Evolutionary conservation across 1,284 basidiomycete genomes (phyloP), one percentile per base, ranked within the genome.

Genomic region (Agroathelia rolfsii): DNA sequence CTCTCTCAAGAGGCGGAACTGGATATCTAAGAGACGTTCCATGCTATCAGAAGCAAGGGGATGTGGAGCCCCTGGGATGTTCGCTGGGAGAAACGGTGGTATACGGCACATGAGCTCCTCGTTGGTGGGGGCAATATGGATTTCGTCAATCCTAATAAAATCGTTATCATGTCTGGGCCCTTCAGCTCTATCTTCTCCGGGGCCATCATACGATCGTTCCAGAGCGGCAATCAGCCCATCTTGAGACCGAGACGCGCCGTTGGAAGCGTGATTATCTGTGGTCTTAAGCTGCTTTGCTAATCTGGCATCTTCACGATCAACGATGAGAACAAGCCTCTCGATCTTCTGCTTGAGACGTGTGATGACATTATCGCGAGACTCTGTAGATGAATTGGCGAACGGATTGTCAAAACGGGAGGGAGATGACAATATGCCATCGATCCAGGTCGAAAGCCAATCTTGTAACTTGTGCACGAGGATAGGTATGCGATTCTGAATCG

Each of bases 81-180:
- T 76, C 2, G 61, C 64, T 0, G 80, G 80, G 0, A 82, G 50
- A 44, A 67, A 80, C 0, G 76, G 67, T 1, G 56, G 47, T 9
- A 54, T 20, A 0, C 41, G 47, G 27, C 55, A 69, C 29, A 64
- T 48, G 5, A 84, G 60, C 44, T 84, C 80, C 12, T 64, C 47
- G 20, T 73, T 63, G 0, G 80, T 81, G 0, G 81, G 81, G 0
- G 71, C 65, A 30, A 81, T 61, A 5, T 65, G 56, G 29, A 85
- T 77, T 3, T 70, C 51, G 3, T 44, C 32, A n/a, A 84, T 72
- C 19, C 70, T 59, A 11, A 56, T 48, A 19, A 54, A 57, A 44
- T 85, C 80, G 36, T 84, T 83, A 42, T 82, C 69, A 39, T 83
- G 77, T 3, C 78, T 60, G 1, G 67, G 63, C 3, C 76, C 78